These are phyloP conservation scores for Torrubiella hemipterigena DNA, from an alignment of 2,329 filamentous ascomycete genomes.

Conservation along the genomic window DNA sequence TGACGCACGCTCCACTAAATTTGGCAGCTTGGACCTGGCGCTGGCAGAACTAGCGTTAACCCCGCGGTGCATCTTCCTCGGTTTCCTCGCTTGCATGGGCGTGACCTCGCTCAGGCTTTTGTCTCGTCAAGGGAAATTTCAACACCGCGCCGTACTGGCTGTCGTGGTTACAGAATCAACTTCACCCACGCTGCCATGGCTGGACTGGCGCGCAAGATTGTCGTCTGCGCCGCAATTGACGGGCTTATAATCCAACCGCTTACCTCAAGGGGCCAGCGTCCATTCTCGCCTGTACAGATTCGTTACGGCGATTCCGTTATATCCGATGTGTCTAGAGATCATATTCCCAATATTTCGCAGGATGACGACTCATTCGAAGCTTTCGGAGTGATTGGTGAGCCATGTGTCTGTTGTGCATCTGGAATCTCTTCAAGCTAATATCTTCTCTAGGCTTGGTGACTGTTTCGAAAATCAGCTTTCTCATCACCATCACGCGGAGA, in stretches of 20 bases:
- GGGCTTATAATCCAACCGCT: constrained; percentile 71
- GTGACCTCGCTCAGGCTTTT: too few relatives aligned
- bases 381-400: constrained; percentile 45
- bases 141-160: too few relatives aligned
- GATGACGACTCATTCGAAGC: constrained; percentile 43
- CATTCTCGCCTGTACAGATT: constrained; percentile 50
- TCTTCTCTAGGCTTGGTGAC: constrained; percentile 60
- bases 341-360: constrained; percentile 28
- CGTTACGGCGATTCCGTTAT: constrained; percentile 52
- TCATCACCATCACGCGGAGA: constrained; percentile 76
- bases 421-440: constrained; percentile 7
- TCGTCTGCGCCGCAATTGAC: constrained; percentile 71
- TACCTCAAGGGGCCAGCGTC: constrained; percentile 43
- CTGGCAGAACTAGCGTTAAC: too few relatives aligned
- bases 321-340: constrained; percentile 30
- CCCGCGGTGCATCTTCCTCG: too few relatives aligned
- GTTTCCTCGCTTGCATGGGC: too few relatives aligned
- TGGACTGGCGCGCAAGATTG: constrained; percentile 63
- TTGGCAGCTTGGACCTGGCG: too few relatives aligned
- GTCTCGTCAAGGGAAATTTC: too few relatives aligned
- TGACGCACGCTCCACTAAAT: too few relatives aligned
- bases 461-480: constrained; percentile 68
- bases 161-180: too few relatives aligned
- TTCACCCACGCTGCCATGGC: too few relatives aligned
- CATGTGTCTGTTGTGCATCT: constrained; percentile 1